A percentile compares a stretch with the other conserved stretches of the same genome.
These are phyloP conservation scores for Cladosporium oxysporum DNA, from an alignment of 2,329 filamentous ascomycete species.

Conservation along the genomic window DNA sequence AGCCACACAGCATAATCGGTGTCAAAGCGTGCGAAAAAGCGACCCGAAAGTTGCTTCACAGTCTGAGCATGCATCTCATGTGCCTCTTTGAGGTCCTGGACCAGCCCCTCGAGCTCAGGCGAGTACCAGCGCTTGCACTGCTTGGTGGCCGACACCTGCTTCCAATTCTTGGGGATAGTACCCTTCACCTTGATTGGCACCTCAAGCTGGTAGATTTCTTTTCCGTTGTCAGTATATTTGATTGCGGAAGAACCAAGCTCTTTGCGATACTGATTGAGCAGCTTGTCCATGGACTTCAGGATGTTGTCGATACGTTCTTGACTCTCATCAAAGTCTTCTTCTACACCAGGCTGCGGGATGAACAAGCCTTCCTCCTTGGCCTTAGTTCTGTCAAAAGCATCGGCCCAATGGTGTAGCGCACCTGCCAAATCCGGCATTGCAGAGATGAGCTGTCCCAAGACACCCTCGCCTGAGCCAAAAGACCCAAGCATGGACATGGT, in stretches of 20 bases:
- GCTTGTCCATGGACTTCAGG: conserved; percentile 67
- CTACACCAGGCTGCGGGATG: conserved; percentile 82
- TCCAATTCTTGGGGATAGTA: conserved; percentile 76
- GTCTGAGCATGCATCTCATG: conserved; percentile 93
- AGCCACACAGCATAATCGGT: conserved; percentile 84
- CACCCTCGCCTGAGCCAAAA: conserved; percentile 73
- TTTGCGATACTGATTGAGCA: conserved; percentile 71
- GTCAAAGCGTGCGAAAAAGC: conserved; percentile 88
- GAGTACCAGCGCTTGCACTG: conserved; percentile 95
- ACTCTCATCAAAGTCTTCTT: conserved; percentile 88
- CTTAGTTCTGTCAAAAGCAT: conserved; percentile 81
- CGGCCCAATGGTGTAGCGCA: conserved; percentile 81
- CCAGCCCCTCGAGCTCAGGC: conserved; percentile 74
- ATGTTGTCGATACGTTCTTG: conserved; percentile 74
- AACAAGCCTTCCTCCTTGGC: conserved; percentile 79
- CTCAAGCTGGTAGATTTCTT: conserved; percentile 96
- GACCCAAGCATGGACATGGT: conserved; percentile 78
- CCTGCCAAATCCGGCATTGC: conserved; percentile 82
- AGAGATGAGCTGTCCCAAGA: conserved; percentile 79
- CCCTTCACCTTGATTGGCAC: conserved; percentile 79
- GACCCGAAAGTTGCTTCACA: conserved; percentile 77
- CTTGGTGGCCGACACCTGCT: conserved; percentile 93
- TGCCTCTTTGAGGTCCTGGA: conserved; percentile 86
- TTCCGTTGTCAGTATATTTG: conserved; percentile 72
- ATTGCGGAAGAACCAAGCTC: conserved; percentile 71